Conservation (phyloP, 768 basidiomycete species). For the Termitomyces sp. region DNA sequence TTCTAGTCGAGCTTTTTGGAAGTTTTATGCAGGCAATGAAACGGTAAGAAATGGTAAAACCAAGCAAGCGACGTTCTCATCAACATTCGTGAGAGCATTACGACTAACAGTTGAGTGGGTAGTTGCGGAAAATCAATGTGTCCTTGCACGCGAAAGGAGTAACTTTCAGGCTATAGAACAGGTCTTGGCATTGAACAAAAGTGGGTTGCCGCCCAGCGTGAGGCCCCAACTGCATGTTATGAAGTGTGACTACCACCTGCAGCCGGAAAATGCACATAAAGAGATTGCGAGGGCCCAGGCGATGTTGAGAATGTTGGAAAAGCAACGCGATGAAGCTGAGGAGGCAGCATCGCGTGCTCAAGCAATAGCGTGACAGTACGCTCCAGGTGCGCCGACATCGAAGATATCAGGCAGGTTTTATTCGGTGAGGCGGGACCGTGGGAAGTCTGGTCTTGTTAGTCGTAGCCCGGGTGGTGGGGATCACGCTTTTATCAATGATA, state of each 20-base stretch:
- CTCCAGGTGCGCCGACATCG: slow-evolving; percentile 12
- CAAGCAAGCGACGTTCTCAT: slow-evolving; percentile 8
- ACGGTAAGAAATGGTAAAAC: neutral
- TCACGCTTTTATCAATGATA: too few species aligned
- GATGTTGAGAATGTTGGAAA: slow-evolving; percentile 39
- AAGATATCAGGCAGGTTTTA: too few species aligned
- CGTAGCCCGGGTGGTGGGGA: too few species aligned
- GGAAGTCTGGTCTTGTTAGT: neutral
- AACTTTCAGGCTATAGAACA: slow-evolving; percentile 26
- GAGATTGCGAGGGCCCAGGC: slow-evolving; percentile 52
- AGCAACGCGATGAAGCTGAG: slow-evolving; percentile 54
- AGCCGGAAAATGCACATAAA: slow-evolving; percentile 34
- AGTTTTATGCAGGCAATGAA: neutral
- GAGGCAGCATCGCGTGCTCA: slow-evolving; percentile 47
- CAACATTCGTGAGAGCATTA: slow-evolving; percentile 19
- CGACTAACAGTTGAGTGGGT: slow-evolving; percentile 28
- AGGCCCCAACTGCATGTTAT: slow-evolving; percentile 27
- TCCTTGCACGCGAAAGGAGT: slow-evolving; percentile 26
- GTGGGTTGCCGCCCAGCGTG: slow-evolving; percentile 28
- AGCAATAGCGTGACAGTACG: slow-evolving; percentile 42
- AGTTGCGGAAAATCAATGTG: slow-evolving; percentile 27
- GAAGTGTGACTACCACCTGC: slow-evolving; percentile 32
- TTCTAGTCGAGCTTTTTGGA: neutral
- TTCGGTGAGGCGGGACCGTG: too few species aligned
- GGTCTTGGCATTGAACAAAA: slow-evolving; percentile 29